Evolutionary conservation across 805 yeast species (phyloP).

Genomic region (Myxozyma melibiosi): DNA sequence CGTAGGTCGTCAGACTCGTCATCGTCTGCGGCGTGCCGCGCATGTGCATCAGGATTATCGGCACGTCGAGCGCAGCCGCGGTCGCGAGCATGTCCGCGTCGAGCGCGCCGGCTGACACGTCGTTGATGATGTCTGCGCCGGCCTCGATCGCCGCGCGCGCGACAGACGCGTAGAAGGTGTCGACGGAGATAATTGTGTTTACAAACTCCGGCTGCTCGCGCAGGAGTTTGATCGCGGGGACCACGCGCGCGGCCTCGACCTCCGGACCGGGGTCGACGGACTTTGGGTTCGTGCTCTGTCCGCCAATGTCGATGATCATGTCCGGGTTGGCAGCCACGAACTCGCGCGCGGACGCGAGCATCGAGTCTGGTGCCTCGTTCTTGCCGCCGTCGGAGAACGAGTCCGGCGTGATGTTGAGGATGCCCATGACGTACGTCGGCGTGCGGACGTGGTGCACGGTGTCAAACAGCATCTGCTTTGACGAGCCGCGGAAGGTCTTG

Average conservation of each 20-base stretch:
- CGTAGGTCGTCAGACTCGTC: slow-evolving; percentile 61
- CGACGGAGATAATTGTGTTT: slow-evolving; percentile 69
- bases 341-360: slow-evolving; percentile 50
- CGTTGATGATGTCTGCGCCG: slow-evolving; percentile 93
- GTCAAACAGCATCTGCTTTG: slow-evolving; percentile 49
- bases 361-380: slow-evolving; percentile 39
- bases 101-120: slow-evolving; percentile 76
- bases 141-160: slow-evolving; percentile 67
- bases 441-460: slow-evolving; percentile 45
- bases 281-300: slow-evolving; percentile 91
- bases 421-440: slow-evolving; percentile 79
- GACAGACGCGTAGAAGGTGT: slow-evolving; percentile 77
- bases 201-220: slow-evolving; percentile 47
- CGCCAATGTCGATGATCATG: slow-evolving; percentile 87
- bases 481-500: slow-evolving; percentile 26
- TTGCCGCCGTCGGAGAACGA: slow-evolving; percentile 91
- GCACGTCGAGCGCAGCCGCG: slow-evolving; percentile 65
- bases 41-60: slow-evolving; percentile 80
- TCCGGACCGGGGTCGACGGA: slow-evolving; percentile 59
- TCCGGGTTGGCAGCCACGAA: slow-evolving; percentile 61
- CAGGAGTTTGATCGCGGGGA: slow-evolving; percentile 68
- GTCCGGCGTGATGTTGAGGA: slow-evolving; percentile 88
- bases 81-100: slow-evolving; percentile 69
- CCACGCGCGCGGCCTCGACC: slow-evolving; percentile 71
- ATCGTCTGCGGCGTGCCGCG: slow-evolving; percentile 81